Conservation (phyloP, 2,329 filamentous ascomycete genomes). For the Teratosphaeria gauchensis region DNA sequence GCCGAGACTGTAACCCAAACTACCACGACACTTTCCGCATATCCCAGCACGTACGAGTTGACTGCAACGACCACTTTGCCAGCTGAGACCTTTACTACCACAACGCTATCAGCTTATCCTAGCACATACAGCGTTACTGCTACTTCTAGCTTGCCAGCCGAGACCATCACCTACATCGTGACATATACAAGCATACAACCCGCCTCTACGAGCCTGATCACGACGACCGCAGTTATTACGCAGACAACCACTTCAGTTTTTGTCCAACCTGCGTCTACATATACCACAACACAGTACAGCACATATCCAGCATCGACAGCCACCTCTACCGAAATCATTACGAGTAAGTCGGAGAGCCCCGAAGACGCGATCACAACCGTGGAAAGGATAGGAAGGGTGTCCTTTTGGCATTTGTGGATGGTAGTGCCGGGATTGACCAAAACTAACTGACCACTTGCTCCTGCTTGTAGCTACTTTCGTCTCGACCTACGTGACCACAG, state of each 20-base stretch:
- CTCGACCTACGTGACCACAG: neutral
- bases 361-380: no score
- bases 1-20: neutral
- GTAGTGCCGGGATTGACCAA: no score
- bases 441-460: no score
- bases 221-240: neutral
- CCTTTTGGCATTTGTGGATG: no score
- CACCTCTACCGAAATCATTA: no score
- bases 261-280: no score
- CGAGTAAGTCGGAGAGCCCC: no score
- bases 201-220: neutral
- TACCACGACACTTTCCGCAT: neutral
- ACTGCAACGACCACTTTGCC: neutral
- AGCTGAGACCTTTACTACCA: neutral
- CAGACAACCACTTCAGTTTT: neutral
- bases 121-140: neutral
- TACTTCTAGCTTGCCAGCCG: neutral
- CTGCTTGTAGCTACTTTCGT: no score
- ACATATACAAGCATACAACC: neutral
- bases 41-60: neutral
- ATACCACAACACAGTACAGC: no score
- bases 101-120: neutral
- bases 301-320: no score
- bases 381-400: no score
- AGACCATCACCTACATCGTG: neutral